phyloP scores from a whole-genome alignment of 768 basidiomycete genomes.

The Collybia nuda region DNA sequence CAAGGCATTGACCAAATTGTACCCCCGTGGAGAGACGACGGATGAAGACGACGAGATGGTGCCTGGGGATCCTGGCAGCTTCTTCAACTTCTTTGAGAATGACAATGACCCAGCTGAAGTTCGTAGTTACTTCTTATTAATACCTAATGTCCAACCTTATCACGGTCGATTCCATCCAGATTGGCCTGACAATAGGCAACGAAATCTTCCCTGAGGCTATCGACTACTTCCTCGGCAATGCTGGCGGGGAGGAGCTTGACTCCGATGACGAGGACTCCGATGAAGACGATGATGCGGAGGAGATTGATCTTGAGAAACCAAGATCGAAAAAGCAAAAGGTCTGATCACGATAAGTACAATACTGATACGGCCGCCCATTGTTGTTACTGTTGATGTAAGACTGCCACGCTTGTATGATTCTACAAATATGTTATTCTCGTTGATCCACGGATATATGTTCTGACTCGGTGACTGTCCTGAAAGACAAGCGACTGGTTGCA shows the following conservation, averaged over 20 bases:
- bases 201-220: slow-evolving; percentile 82
- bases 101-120: slow-evolving; percentile 69
- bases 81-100: slow-evolving; percentile 86
- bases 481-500: too few relatives aligned
- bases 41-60: slow-evolving; percentile 64
- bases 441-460: too few relatives aligned
- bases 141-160: neutral
- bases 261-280: slow-evolving; percentile 68
- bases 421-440: too few relatives aligned
- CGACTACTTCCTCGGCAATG: slow-evolving; percentile 76
- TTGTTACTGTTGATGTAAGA: slow-evolving; percentile 13
- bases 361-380: slow-evolving; percentile 9
- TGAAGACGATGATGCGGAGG: slow-evolving; percentile 77
- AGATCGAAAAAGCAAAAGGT: slow-evolving; percentile 72
- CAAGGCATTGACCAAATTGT: slow-evolving; percentile 75
- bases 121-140: slow-evolving; percentile 21
- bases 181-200: slow-evolving; percentile 69
- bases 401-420: too few relatives aligned
- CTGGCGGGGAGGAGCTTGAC: slow-evolving; percentile 58
- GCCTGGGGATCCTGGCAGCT: slow-evolving; percentile 67
- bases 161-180: slow-evolving; percentile 35
- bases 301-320: slow-evolving; percentile 88
- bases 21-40: slow-evolving; percentile 53
- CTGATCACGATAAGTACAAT: slow-evolving; percentile 33
- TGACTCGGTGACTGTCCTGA: too few relatives aligned